Evolutionary conservation across 257 asterid species (phyloP), one percentile per base, ranked within the genome.

Genomic region (Solanum pennellii): DNA sequence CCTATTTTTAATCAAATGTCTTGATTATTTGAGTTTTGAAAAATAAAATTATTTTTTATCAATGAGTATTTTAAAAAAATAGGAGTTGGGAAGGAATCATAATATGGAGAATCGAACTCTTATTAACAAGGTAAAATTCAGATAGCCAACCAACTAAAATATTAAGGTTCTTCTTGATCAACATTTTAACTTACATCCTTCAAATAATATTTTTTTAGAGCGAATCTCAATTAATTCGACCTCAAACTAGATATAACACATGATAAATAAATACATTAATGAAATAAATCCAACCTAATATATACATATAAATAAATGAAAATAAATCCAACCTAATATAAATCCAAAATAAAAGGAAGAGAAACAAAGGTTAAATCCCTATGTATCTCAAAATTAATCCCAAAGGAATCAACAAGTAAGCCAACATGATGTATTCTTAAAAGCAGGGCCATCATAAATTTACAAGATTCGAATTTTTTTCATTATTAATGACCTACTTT

Each of bases 401-500:
- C 75, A 76, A 84, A 84, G 42, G 69, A 84, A 84, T 84, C 79
- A 84, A 9, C 27, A 83, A 35, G 15, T 21, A 59, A 83, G 21
- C 49, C 39, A 69, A 23, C 35, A 87, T 89, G 91, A 88, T 89
- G 65, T 84, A 80, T 88, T 76, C 20, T 90, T 87, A 92, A 93
- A 90, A 93, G 93, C 35, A 88, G 92, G 93, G 91, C 92, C 92
- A 79, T 27, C 27, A 45, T 27, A 21, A 44, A 45, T 85, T 62
- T 52, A 65, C 56, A 80, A 52, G n/a, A 76, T 42, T 33, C 68
- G 35, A 37, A 29, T 69, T 82, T 68, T 33, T 33, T 47, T 37
- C 79, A 29, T 66, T 47, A 60, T 45, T 86, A 37, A 86, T 82
- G 84, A 77, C 87, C 85, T 89, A 86, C 84, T 73, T 77, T 88